A percentile compares a stretch with the other conserved stretches of the same genome.
Evolutionary conservation across 139 green algal species (phyloP).

Genomic region (Chlamydomonas eustigma): DNA sequence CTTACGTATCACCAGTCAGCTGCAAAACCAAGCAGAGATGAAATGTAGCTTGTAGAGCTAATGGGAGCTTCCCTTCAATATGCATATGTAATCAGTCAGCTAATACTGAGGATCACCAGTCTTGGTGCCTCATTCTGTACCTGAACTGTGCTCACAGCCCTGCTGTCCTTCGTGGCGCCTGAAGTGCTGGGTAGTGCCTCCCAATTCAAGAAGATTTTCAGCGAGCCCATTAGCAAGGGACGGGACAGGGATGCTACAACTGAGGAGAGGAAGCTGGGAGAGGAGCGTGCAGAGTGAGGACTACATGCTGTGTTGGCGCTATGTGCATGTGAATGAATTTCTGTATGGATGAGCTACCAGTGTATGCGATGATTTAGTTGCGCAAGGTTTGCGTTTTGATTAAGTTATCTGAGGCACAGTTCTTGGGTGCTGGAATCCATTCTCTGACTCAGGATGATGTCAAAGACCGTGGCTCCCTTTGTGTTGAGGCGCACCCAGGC

Average conservation of each 20-base stretch:
- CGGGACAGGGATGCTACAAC: conserved; percentile 54
- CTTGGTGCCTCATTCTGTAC: neutral
- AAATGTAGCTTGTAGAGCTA: too few species aligned
- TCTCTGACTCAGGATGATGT: neutral
- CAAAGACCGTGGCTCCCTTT: conserved; percentile 18
- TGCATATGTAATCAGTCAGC: too few species aligned
- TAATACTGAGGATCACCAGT: too few species aligned
- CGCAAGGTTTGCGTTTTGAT: too few species aligned
- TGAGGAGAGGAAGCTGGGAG: conserved; percentile 60
- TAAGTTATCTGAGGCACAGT: too few species aligned
- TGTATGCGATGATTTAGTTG: too few species aligned
- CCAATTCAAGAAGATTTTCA: conserved; percentile 66
- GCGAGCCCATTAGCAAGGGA: conserved; percentile 52
- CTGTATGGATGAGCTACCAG: too few species aligned
- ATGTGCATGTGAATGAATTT: too few species aligned
- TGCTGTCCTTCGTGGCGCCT: conserved; percentile 71
- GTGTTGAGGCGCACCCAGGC: conserved; percentile 71
- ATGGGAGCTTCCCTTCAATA: too few species aligned
- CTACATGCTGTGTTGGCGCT: too few species aligned
- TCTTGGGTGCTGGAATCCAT: neutral
- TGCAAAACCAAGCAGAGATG: too few species aligned
- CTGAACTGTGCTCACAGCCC: conserved; percentile 26
- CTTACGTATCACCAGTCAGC: too few species aligned
- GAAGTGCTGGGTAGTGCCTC: conserved; percentile 55
- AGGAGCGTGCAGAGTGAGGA: conserved; percentile 35